These are phyloP conservation scores for Blepharisma stoltei DNA, from an alignment of 73 alveolate species.

Conservation along the genomic window DNA sequence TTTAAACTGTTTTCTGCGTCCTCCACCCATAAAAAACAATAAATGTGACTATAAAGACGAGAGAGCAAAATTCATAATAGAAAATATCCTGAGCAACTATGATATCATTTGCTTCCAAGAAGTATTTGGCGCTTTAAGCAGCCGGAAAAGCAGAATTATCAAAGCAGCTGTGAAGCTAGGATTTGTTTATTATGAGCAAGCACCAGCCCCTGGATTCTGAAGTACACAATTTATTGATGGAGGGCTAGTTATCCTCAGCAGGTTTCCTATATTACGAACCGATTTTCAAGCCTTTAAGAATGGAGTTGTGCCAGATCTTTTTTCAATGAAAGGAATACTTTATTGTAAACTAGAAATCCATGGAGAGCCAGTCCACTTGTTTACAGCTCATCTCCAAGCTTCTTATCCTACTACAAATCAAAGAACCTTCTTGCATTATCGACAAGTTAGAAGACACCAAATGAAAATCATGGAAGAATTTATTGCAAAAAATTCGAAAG, in stretches of 20 bases:
- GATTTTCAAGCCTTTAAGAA: conserved; percentile 64
- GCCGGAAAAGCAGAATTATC: conserved; percentile 70
- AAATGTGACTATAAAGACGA: conserved; percentile 78
- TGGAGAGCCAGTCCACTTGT: conserved; percentile 62
- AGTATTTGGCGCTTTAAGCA: conserved; percentile 75
- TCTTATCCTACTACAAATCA: conserved; percentile 57
- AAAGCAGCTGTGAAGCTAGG: conserved; percentile 76
- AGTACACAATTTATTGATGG: conserved; percentile 81
- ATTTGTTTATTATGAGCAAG: conserved; percentile 56
- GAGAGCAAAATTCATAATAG: conserved; percentile 58
- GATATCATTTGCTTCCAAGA: conserved; percentile 90
- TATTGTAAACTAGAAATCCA: conserved; percentile 69
- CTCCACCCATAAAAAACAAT: conserved; percentile 84
- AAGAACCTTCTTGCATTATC: conserved; percentile 58
- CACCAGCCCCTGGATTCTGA: conserved; percentile 84
- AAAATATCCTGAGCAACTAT: conserved; percentile 49
- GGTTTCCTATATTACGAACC: conserved; percentile 73
- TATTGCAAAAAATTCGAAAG: conserved; percentile 46
- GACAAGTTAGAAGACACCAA: conserved; percentile 55
- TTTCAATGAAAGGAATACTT: conserved; percentile 77
- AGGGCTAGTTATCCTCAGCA: conserved; percentile 81
- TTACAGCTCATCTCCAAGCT: conserved; percentile 88
- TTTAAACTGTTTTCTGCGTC: conserved; percentile 84
- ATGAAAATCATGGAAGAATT: conserved; percentile 51
- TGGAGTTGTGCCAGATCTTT: conserved; percentile 75